Evolutionary conservation across 2,329 filamentous ascomycete genomes (phyloP).

Genomic region (Microsporum canis): DNA sequence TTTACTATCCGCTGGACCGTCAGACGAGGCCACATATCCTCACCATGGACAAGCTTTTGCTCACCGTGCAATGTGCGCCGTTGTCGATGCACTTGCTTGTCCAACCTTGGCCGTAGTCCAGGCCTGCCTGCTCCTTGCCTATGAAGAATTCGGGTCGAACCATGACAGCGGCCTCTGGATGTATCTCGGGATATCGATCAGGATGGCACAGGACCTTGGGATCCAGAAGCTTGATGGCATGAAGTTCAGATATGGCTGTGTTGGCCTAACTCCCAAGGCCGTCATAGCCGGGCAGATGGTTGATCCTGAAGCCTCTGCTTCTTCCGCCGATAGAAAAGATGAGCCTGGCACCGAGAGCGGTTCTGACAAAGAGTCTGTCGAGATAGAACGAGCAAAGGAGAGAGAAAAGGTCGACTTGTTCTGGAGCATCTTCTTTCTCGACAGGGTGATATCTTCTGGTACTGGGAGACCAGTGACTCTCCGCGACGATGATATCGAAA

Average conservation of each 20-base stretch:
- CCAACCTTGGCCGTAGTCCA: conserved; percentile 76
- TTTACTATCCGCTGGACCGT: conserved; percentile 35
- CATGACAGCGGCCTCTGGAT: conserved; percentile 89
- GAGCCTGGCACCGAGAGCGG: conserved; percentile 34
- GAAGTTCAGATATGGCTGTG: conserved; percentile 42
- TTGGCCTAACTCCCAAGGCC: conserved; percentile 46
- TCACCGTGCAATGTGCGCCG: conserved; percentile 68
- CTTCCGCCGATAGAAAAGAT: background rate
- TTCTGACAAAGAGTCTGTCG: conserved; percentile 37
- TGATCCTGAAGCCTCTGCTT: background rate
- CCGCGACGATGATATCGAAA: conserved; percentile 72
- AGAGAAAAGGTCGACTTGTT: conserved; percentile 78
- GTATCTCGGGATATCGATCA: conserved; percentile 79
- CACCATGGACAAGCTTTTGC: conserved; percentile 70
- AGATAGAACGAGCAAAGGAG: conserved; percentile 51
- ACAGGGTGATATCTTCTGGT: conserved; percentile 76
- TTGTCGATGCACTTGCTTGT: conserved; percentile 71
- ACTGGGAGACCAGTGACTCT: conserved; percentile 76
- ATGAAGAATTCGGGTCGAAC: conserved; percentile 78
- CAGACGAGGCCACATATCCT: conserved; percentile 36
- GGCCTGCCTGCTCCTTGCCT: conserved; percentile 70
- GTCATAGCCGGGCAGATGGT: conserved; percentile 32
- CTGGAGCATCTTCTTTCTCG: conserved; percentile 81
- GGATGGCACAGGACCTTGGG: conserved; percentile 69
- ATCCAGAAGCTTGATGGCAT: conserved; percentile 72